These are phyloP conservation scores for Raddia guianensis DNA, from an alignment of 176 grass and related monocot species.

Conservation along the genomic window DNA sequence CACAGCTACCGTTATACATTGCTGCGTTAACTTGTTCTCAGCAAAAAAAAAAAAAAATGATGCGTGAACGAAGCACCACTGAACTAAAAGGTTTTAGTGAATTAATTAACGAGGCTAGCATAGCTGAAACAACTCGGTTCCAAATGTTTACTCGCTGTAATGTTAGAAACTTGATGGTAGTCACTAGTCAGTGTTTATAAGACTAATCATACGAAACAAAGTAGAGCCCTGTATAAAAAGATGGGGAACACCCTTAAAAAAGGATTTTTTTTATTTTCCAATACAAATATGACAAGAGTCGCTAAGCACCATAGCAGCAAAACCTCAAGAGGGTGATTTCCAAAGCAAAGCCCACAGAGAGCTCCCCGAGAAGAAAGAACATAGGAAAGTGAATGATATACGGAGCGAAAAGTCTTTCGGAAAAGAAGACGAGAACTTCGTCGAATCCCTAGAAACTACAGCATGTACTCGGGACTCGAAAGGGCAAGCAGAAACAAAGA, in stretches of 20 bases:
- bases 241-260: not conserved
- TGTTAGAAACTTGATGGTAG: conserved; percentile 5
- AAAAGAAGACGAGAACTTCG: not conserved
- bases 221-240: not conserved
- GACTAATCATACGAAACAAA: not conserved
- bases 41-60: no score
- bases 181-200: not conserved
- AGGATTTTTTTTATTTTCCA: not conserved
- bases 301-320: conserved; percentile 5
- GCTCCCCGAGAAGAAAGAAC: not conserved
- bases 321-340: not conserved
- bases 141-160: not conserved
- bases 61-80: conserved; percentile 1
- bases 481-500: not conserved
- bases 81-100: conserved; percentile 5
- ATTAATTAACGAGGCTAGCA: not conserved
- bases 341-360: not conserved
- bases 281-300: not conserved
- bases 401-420: not conserved
- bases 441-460: not conserved
- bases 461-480: not conserved
- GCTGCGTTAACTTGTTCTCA: not conserved
- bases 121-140: conserved; percentile 14
- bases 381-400: not conserved
- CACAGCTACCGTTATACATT: not conserved